Percentiles rank a stretch among this genome's conserved stretches.
These are phyloP conservation scores for Inosperma sp. DNA, from an alignment of 768 basidiomycete genomes.

Conservation along the genomic window DNA sequence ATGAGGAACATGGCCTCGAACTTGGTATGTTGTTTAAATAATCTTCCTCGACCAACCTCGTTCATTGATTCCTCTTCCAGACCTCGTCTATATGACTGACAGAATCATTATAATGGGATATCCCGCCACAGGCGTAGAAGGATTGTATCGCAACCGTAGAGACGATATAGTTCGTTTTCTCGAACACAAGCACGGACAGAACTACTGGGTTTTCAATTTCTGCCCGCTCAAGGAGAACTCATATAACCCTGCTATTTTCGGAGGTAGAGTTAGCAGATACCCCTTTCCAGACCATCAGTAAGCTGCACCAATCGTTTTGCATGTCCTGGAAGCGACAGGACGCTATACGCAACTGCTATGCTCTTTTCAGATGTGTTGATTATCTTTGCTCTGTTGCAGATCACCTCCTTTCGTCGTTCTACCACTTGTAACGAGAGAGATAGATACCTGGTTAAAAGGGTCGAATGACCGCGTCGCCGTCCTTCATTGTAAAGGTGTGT, in stretches of 20 bases:
- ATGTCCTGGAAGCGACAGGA: neutral
- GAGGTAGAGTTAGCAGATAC: slow-evolving; percentile 72
- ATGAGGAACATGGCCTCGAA: slow-evolving; percentile 62
- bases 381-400: slow-evolving; percentile 29
- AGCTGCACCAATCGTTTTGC: slow-evolving; percentile 25
- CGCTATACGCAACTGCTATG: too few relatives aligned
- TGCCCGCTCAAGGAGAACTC: slow-evolving; percentile 79
- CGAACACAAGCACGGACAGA: slow-evolving; percentile 63
- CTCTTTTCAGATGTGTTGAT: neutral
- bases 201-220: slow-evolving; percentile 88
- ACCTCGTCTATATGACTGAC: slow-evolving; percentile 69
- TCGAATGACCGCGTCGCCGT: slow-evolving; percentile 68
- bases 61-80: slow-evolving; percentile 21
- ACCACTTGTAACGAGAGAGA: slow-evolving; percentile 68
- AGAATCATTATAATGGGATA: slow-evolving; percentile 79
- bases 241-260: slow-evolving; percentile 66
- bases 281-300: slow-evolving; percentile 91
- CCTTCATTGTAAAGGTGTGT: slow-evolving; percentile 79
- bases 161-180: slow-evolving; percentile 75
- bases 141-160: slow-evolving; percentile 73
- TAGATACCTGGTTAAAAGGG: slow-evolving; percentile 64
- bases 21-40: slow-evolving; percentile 57
- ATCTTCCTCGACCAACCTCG: slow-evolving; percentile 1
- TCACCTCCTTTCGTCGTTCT: slow-evolving; percentile 76
- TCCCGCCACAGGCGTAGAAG: slow-evolving; percentile 74